Base-by-base conservation (phyloP, 495 filamentous ascomycete species). In the Cairneyella variabilis region DNA sequence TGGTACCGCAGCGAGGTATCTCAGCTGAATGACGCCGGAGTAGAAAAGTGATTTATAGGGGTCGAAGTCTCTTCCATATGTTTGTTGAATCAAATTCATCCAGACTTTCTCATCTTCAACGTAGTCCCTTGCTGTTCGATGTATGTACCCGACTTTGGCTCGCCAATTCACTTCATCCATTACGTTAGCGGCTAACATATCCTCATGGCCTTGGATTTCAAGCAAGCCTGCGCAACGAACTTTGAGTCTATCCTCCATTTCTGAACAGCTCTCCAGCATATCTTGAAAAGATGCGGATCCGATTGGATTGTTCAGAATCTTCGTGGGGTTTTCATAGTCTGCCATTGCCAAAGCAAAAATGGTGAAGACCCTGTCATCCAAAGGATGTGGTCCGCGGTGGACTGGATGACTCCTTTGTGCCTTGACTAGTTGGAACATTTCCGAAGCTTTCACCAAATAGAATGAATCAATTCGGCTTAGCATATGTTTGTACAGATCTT, bases 361-460 rank as follows among this genome's bases (percentile, higher is more conserved):
- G n/a, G n/a, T n/a, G n/a, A n/a, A n/a, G n/a, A n/a, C n/a, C n/a
- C n/a, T n/a, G n/a, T n/a, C n/a, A n/a, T n/a, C n/a, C n/a, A n/a
- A n/a, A n/a, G n/a, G n/a, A n/a, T n/a, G n/a, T n/a, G n/a, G n/a
- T n/a, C n/a, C n/a, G n/a, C n/a, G n/a, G n/a, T n/a, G 41, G 6
- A 44, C 6, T 26, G 41, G 18, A 44, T 8, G 23, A 10, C 3
- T 5, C 14, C 23, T 44, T 21, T 22, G 16, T 16, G 39, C 45
- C 1, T n/a, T 34, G 39, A 51, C 4, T 8, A 57, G 14, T 41
- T 45, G 48, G 25, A 58, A 53, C 3, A 54, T 6, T 22, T n/a
- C 14, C 0, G 54, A 34, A 8, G 38, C 50, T 17, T 54, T 9
- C 21, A 45, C 36, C 36, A 50, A 3, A 23, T 56, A 51, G n/a